Conservation (phyloP, 2,329 filamentous ascomycete species). For the Ophiostoma ips region DNA sequence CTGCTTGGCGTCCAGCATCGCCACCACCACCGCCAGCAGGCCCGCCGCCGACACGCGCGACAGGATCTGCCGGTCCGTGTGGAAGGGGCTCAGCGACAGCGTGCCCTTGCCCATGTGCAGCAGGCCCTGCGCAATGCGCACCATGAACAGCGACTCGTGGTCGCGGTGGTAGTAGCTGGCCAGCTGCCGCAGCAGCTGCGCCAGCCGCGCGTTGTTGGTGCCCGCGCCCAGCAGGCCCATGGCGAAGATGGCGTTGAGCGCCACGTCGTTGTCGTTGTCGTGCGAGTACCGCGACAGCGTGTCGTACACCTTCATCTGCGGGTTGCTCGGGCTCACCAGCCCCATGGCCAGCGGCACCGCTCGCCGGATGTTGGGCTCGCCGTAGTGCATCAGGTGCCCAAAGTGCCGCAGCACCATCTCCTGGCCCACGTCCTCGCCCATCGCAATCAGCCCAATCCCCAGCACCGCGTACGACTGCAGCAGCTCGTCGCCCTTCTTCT, state of each 20-base stretch:
- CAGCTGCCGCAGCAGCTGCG: constrained; percentile 83
- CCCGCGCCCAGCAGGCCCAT: constrained; percentile 96
- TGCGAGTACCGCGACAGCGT: constrained; percentile 94
- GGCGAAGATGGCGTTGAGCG: constrained; percentile 95
- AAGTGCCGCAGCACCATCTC: constrained; percentile 98
- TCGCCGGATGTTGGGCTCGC: constrained; percentile 91
- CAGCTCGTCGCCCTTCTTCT: constrained; percentile 90
- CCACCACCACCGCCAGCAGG: constrained; percentile 76
- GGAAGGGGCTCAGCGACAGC: constrained; percentile 93
- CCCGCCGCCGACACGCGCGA: constrained; percentile 84
- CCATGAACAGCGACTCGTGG: constrained; percentile 95
- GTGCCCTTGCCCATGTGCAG: constrained; percentile 99
- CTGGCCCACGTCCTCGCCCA: constrained; percentile 97
- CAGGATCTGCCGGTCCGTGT: constrained; percentile 91
- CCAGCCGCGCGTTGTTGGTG: constrained; percentile 93
- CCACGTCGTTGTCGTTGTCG: constrained; percentile 96
- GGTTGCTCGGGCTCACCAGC: constrained; percentile 91
- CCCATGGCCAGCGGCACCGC: constrained; percentile 95
- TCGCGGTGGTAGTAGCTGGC: constrained; percentile 98
- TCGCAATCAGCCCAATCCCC: constrained; percentile 83
- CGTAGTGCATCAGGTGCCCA: constrained; percentile 97
- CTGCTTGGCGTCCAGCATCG: constrained; percentile 89
- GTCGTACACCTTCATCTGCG: constrained; percentile 99
- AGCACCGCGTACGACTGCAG: constrained; percentile 93
- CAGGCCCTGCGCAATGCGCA: constrained; percentile 92